Evolutionary conservation across 176 grass and related monocot genomes (phyloP).

Genomic region (Elymus sibiricus): DNA sequence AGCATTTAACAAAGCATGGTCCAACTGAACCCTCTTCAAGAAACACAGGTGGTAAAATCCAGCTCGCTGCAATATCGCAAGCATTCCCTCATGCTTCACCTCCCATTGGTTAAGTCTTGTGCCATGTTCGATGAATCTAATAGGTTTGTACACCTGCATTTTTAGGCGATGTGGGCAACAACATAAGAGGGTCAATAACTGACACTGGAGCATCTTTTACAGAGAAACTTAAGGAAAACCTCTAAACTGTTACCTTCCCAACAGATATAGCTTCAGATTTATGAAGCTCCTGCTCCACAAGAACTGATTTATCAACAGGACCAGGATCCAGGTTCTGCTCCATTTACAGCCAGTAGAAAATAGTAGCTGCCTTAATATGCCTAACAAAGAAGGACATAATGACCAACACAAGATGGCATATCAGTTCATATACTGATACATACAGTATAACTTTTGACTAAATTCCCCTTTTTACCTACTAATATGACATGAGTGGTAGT

Average conservation of each 20-base stretch:
- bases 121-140: slow-evolving; percentile 55
- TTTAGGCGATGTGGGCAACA: neutral
- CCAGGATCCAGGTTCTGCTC: slow-evolving; percentile 32
- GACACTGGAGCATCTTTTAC: neutral
- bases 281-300: slow-evolving; percentile 42
- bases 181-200: neutral
- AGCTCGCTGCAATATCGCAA: slow-evolving; percentile 19
- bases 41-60: slow-evolving; percentile 49
- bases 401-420: neutral
- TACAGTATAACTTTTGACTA: neutral
- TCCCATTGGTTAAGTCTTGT: slow-evolving; percentile 47
- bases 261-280: slow-evolving; percentile 39
- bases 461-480: neutral
- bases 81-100: slow-evolving; percentile 39
- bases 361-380: neutral
- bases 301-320: slow-evolving; percentile 52
- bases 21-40: slow-evolving; percentile 47
- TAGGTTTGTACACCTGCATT: slow-evolving; percentile 45
- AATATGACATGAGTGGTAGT: neutral
- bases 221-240: neutral
- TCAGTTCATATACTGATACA: neutral
- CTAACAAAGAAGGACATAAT: neutral
- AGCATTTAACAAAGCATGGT: slow-evolving; percentile 44
- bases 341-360: slow-evolving; percentile 11
- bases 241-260: slow-evolving; percentile 36